phyloP scores from a whole-genome alignment of 148 eudicot species.

The Beta vulgaris region DNA sequence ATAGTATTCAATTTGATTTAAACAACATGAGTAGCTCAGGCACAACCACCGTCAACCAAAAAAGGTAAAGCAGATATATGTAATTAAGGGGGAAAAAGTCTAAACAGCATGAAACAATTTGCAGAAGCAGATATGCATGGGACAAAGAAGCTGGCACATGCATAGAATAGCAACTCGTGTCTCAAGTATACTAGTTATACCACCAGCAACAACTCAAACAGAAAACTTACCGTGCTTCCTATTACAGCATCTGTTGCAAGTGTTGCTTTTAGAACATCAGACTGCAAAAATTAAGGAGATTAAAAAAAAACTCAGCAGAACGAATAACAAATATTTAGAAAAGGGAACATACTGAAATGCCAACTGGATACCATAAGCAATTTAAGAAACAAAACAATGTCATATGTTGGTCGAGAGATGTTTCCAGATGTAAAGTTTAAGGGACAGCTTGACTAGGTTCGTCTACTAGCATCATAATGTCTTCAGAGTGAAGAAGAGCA shows the following conservation, averaged over 20 bases:
- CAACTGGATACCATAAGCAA: neutral
- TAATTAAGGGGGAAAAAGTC: neutral
- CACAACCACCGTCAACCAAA: neutral
- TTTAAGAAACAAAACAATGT: neutral
- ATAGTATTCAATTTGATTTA: conserved; percentile 25
- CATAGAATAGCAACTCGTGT: neutral
- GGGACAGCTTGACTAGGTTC: neutral
- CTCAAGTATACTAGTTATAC: neutral
- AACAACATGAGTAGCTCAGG: neutral
- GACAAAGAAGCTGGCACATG: neutral
- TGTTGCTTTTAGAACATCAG: conserved; percentile 88
- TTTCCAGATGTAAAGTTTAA: neutral
- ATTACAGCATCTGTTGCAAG: conserved; percentile 96
- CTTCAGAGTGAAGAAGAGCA: neutral
- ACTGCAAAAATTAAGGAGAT: conserved; percentile 37
- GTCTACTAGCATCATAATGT: neutral
- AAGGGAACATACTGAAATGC: neutral
- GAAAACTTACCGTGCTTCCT: conserved; percentile 64
- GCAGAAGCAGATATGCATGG: conserved; percentile 2
- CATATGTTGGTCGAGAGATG: neutral
- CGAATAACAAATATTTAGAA: neutral
- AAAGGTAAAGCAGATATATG: neutral
- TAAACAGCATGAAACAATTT: neutral
- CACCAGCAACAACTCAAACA: conserved; percentile 3
- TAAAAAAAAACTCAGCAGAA: neutral